These are phyloP conservation scores for Rhodotorula paludigena DNA, from an alignment of 768 basidiomycete species.

Conservation along the genomic window DNA sequence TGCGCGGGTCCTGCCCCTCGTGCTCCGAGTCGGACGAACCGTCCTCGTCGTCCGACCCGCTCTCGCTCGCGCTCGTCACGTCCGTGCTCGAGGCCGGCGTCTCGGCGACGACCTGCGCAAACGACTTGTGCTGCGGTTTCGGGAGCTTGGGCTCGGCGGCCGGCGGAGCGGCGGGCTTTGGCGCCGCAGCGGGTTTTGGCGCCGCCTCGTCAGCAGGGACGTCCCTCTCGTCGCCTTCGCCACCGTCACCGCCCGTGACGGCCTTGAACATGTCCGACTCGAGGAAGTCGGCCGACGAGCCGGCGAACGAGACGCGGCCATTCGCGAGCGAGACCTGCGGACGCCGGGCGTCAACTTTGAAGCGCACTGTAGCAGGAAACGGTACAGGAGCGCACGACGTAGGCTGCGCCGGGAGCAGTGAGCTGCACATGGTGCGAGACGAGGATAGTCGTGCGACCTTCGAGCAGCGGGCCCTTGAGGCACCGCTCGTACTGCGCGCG, in stretches of 20 bases:
- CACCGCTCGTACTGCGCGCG: conserved; percentile 55
- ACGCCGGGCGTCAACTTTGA: conserved; percentile 56
- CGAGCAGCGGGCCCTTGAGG: conserved; percentile 69
- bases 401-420: conserved; percentile 63
- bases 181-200: not conserved
- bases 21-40: conserved; percentile 20
- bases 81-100: conserved; percentile 14
- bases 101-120: conserved; percentile 23
- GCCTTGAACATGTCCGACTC: conserved; percentile 30
- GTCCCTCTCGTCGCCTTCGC: conserved; percentile 26
- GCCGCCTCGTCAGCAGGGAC: conserved; percentile 12
- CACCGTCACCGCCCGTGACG: conserved; percentile 7
- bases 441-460: conserved; percentile 71
- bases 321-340: conserved; percentile 36
- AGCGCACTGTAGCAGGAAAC: conserved; percentile 53
- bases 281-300: conserved; percentile 26
- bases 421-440: conserved; percentile 96
- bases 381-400: conserved; percentile 53
- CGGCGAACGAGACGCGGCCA: conserved; percentile 32
- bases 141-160: not conserved
- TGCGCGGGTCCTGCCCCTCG: conserved; percentile 9
- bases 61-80: conserved; percentile 32
- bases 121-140: conserved; percentile 28
- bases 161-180: not conserved
- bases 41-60: conserved; percentile 27